phyloP scores from a whole-genome alignment of 1,284 basidiomycete species.

The Cryptococcus wingfieldii region DNA sequence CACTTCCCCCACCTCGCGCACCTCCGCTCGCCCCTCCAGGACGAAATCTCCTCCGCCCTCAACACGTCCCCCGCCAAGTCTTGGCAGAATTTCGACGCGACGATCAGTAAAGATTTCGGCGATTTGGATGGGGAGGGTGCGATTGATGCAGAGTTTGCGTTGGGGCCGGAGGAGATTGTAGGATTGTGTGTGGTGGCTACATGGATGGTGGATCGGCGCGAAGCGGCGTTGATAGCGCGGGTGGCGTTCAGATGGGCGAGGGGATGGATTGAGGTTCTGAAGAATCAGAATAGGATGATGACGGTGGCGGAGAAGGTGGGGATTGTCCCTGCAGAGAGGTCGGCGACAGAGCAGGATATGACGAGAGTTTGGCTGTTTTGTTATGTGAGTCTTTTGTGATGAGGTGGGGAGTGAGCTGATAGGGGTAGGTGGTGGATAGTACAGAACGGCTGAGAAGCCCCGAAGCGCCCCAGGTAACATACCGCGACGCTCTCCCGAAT shows the following conservation, averaged over 20 bases:
- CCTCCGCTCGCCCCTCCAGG: slow-evolving; percentile 22
- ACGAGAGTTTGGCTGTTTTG: slow-evolving; percentile 42
- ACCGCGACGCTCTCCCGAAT: slow-evolving; percentile 22
- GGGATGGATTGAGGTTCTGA: slow-evolving; percentile 41
- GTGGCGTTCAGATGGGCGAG: slow-evolving; percentile 42
- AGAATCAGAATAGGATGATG: background rate
- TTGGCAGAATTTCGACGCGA: slow-evolving; percentile 17
- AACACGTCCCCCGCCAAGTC: slow-evolving; percentile 35
- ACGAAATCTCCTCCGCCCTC: slow-evolving; percentile 28
- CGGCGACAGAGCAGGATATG: slow-evolving; percentile 30
- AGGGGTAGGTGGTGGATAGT: slow-evolving; percentile 28
- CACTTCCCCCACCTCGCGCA: slow-evolving; percentile 25
- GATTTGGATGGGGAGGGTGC: slow-evolving; percentile 21
- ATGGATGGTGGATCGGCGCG: slow-evolving; percentile 31
- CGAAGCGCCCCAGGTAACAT: background rate
- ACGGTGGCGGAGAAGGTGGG: slow-evolving; percentile 32
- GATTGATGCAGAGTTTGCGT: slow-evolving; percentile 43
- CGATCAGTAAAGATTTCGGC: slow-evolving; percentile 4
- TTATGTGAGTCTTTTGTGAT: slow-evolving; percentile 25
- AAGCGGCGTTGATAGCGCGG: slow-evolving; percentile 31
- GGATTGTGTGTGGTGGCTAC: slow-evolving; percentile 36
- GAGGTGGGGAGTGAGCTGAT: no score
- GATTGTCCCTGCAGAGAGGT: slow-evolving; percentile 33
- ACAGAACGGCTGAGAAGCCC: slow-evolving; percentile 25
- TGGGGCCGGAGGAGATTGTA: slow-evolving; percentile 47